These are phyloP conservation scores for Akanthomyces muscarius DNA, from an alignment of 2,329 filamentous ascomycete species.

Conservation along the genomic window DNA sequence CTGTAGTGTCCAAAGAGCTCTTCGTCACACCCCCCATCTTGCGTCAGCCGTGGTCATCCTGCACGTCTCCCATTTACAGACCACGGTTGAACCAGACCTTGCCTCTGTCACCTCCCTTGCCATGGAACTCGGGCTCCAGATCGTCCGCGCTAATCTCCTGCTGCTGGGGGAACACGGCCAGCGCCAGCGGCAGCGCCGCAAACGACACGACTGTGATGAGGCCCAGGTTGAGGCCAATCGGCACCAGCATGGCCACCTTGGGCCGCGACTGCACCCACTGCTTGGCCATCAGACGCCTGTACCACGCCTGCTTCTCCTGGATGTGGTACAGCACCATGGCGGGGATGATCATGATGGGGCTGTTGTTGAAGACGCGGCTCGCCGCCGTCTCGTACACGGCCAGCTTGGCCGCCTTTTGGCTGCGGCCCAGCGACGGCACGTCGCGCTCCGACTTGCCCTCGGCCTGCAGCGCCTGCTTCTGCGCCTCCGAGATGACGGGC, in stretches of 20 bases:
- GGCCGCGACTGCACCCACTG: constrained; percentile 78
- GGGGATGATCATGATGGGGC: constrained; percentile 94
- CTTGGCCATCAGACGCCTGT: constrained; percentile 48
- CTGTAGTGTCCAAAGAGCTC: neutral
- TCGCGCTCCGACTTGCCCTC: constrained; percentile 62
- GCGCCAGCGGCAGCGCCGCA: constrained; percentile 80
- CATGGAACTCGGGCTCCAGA: constrained; percentile 84
- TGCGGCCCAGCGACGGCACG: constrained; percentile 74
- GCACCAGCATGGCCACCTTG: constrained; percentile 49
- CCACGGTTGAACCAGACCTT: constrained; percentile 96
- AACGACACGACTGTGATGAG: constrained; percentile 84
- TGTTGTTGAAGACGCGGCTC: constrained; percentile 87
- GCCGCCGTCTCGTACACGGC: constrained; percentile 92
- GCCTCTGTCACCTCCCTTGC: constrained; percentile 70
- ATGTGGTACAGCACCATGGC: constrained; percentile 80
- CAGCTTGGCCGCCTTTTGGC: constrained; percentile 78
- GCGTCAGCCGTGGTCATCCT: neutral
- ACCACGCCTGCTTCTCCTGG: constrained; percentile 52
- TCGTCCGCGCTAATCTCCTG: constrained; percentile 72
- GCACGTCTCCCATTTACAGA: constrained; percentile 54
- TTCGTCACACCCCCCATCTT: neutral
- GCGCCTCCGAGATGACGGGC: constrained; percentile 68
- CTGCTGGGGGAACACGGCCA: constrained; percentile 89
- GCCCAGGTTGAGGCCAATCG: constrained; percentile 78
- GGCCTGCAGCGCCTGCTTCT: constrained; percentile 54